These are phyloP conservation scores for Rutstroemia sp. DNA, from an alignment of 2,329 filamentous ascomycete genomes.

Conservation along the genomic window DNA sequence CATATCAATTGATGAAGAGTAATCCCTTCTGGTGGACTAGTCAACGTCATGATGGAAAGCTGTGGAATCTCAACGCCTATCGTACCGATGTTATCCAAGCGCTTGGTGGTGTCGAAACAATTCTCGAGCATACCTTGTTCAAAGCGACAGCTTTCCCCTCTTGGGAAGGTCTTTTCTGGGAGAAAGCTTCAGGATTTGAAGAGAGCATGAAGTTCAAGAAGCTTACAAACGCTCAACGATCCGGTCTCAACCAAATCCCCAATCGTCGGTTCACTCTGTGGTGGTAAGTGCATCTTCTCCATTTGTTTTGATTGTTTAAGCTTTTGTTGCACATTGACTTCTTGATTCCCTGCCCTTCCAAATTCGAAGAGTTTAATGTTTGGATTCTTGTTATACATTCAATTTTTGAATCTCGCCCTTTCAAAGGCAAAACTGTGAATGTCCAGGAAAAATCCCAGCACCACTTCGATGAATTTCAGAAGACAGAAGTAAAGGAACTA, in stretches of 20 bases:
- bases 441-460: too few relatives aligned
- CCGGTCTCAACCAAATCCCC: slow-evolving; percentile 95
- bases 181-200: slow-evolving; percentile 46
- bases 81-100: slow-evolving; percentile 96
- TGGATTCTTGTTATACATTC: too few relatives aligned
- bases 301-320: too few relatives aligned
- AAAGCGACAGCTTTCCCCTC: slow-evolving; percentile 94
- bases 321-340: too few relatives aligned
- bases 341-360: too few relatives aligned
- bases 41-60: slow-evolving; percentile 90
- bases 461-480: too few relatives aligned
- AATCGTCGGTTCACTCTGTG: slow-evolving; percentile 97
- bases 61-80: slow-evolving; percentile 96
- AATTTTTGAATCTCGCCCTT: too few relatives aligned
- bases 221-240: slow-evolving; percentile 91
- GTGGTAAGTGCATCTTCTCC: slow-evolving; percentile 56
- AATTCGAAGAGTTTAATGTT: too few relatives aligned
- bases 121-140: slow-evolving; percentile 93
- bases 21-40: slow-evolving; percentile 99
- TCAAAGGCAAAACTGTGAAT: too few relatives aligned
- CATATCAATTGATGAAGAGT: slow-evolving; percentile 98
- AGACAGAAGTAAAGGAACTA: too few relatives aligned
- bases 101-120: slow-evolving; percentile 86
- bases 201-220: slow-evolving; percentile 96
- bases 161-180: slow-evolving; percentile 96